These are phyloP conservation scores for Xylariaceae sp. DNA, from an alignment of 2,329 filamentous ascomycete species.

Conservation along the genomic window DNA sequence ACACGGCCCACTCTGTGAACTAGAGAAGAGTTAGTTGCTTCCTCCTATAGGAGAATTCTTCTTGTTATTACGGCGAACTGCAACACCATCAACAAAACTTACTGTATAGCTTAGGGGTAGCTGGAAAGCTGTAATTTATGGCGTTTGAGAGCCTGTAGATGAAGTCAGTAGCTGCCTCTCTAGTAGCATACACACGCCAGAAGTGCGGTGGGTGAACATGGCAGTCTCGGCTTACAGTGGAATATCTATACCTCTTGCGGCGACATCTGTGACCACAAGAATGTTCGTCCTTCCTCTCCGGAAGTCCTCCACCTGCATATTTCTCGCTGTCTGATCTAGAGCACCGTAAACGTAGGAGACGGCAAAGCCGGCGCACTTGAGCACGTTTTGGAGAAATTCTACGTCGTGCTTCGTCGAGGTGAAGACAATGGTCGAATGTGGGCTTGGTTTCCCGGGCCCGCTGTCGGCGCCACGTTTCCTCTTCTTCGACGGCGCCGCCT, in stretches of 20 bases:
- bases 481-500: constrained; percentile 58
- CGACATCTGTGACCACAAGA: constrained; percentile 92
- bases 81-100: constrained; percentile 2
- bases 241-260: constrained; percentile 95
- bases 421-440: constrained; percentile 95
- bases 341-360: constrained; percentile 94
- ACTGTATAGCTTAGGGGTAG: constrained; percentile 85
- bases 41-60: background rate
- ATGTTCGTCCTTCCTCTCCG: constrained; percentile 79
- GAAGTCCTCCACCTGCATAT: constrained; percentile 88
- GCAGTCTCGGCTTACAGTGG: constrained; percentile 39
- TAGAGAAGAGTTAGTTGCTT: constrained; percentile 3
- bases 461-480: constrained; percentile 59
- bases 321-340: constrained; percentile 87
- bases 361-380: constrained; percentile 76
- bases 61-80: background rate
- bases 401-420: constrained; percentile 68
- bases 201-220: background rate
- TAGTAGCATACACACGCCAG: background rate
- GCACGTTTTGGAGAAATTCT: constrained; percentile 79
- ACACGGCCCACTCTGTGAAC: constrained; percentile 95
- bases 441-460: constrained; percentile 62
- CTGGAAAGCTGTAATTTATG: constrained; percentile 97
- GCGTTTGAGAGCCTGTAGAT: constrained; percentile 75
- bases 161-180: constrained; percentile 2